Percentiles rank a stretch among this genome's conserved stretches.
Evolutionary conservation across 2,329 filamentous ascomycete species (phyloP).

Genomic region (Pseudocercospora fuligena): DNA sequence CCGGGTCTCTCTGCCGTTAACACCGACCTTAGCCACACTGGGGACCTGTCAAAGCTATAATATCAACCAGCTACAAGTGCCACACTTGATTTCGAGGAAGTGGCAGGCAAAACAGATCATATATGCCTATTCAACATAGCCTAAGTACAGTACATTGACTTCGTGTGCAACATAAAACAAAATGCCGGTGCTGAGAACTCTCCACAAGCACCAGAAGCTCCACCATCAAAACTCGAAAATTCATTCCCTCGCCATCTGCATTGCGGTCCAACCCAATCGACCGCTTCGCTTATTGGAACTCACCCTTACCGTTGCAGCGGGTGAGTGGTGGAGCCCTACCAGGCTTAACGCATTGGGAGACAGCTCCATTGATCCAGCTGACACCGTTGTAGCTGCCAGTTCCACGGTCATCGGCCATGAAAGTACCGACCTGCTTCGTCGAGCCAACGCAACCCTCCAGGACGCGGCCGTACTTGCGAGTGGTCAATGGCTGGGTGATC

Average conservation of each 20-base stretch:
- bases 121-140: background rate
- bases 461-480: constrained; percentile 30
- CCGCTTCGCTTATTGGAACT: constrained; percentile 7
- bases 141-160: background rate
- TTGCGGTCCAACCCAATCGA: background rate
- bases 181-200: too few species aligned
- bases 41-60: too few species aligned
- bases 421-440: constrained; percentile 26
- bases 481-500: constrained; percentile 29
- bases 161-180: background rate
- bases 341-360: constrained; percentile 27
- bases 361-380: constrained; percentile 26
- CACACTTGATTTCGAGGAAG: background rate
- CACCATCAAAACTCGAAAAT: background rate
- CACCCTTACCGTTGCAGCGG: constrained; percentile 27
- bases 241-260: background rate
- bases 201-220: too few species aligned
- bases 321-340: constrained; percentile 25
- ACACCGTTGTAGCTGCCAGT: constrained; percentile 24
- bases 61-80: background rate
- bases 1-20: too few species aligned
- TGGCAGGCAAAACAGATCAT: background rate
- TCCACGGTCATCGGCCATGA: constrained; percentile 29
- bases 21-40: too few species aligned
- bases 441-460: constrained; percentile 26